Percentiles rank a stretch among this genome's conserved stretches.
Evolutionary conservation across 2,329 filamentous ascomycete genomes (phyloP).

Genomic region (Fusarium sambucinum): DNA sequence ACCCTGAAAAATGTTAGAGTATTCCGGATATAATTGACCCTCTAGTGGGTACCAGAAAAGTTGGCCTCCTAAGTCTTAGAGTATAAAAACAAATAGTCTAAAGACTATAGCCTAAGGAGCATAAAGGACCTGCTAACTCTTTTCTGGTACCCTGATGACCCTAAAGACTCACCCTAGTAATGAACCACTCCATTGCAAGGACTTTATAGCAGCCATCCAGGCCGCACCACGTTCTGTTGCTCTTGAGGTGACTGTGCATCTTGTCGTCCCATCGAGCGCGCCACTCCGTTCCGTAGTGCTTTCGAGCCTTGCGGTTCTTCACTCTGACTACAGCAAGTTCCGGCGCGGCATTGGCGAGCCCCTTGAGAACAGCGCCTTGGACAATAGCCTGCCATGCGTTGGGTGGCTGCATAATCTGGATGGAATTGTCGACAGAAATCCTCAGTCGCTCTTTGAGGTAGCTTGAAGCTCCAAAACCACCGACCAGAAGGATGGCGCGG

Average conservation of each 20-base stretch:
- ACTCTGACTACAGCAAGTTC: conserved; percentile 54
- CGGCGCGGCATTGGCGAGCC: conserved; percentile 55
- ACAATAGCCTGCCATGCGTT: conserved; percentile 63
- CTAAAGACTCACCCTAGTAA: conserved; percentile 50
- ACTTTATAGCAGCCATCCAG: conserved; percentile 55
- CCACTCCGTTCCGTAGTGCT: conserved; percentile 58
- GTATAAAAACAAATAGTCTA: too few species aligned
- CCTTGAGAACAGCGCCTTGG: conserved; percentile 63
- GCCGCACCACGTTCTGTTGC: conserved; percentile 54
- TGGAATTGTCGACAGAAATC: conserved; percentile 49
- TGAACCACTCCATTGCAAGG: conserved; percentile 60
- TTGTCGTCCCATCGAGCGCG: conserved; percentile 49
- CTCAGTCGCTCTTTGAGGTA: conserved; percentile 59
- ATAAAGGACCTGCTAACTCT: too few species aligned
- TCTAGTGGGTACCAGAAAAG: too few species aligned
- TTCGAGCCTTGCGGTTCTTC: conserved; percentile 57
- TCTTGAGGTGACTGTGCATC: conserved; percentile 48
- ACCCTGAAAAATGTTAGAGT: conserved; percentile 44
- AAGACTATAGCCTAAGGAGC: too few species aligned
- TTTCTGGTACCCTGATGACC: too few species aligned
- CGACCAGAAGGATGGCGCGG: conserved; percentile 59
- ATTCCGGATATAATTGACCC: neutral
- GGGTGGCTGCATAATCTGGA: conserved; percentile 60
- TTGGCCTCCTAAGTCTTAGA: too few species aligned
- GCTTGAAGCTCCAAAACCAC: conserved; percentile 60